Percentiles rank a stretch among this genome's conserved stretches.
Conservation (phyloP, 202 grass and related monocot species). For the Elaeis oleifera region DNA sequence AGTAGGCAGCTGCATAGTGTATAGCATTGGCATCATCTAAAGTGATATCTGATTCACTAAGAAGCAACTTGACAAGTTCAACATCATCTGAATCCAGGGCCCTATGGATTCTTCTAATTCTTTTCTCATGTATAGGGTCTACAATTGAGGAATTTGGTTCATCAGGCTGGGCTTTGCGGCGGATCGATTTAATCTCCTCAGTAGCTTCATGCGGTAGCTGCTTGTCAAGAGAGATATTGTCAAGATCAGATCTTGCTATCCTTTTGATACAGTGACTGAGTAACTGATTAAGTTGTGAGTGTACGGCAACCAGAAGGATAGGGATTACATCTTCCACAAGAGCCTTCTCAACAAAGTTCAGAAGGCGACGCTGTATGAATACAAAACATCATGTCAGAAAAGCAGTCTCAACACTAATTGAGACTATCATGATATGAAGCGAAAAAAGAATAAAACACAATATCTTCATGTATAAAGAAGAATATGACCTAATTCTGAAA, state of each 20-base stretch:
- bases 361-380: conserved; percentile 62
- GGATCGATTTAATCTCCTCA: conserved; percentile 46
- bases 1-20: conserved; percentile 82
- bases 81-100: conserved; percentile 95
- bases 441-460: too few species aligned
- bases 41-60: conserved; percentile 86
- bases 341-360: conserved; percentile 92
- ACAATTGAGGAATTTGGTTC: conserved; percentile 20
- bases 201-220: conserved; percentile 50
- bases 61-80: conserved; percentile 90
- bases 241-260: conserved; percentile 77
- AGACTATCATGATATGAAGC: too few species aligned
- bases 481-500: too few species aligned
- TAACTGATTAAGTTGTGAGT: conserved; percentile 46
- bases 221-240: conserved; percentile 70
- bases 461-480: too few species aligned
- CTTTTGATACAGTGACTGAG: conserved; percentile 66
- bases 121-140: conserved; percentile 62
- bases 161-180: conserved; percentile 31
- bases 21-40: conserved; percentile 81
- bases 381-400: conserved; percentile 19
- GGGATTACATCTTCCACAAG: conserved; percentile 74
- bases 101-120: conserved; percentile 71
- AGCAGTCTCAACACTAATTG: too few species aligned
- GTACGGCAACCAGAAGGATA: conserved; percentile 68